Base-by-base conservation (phyloP, 1,284 basidiomycete genomes). In the Tremellales sp. region DNA sequence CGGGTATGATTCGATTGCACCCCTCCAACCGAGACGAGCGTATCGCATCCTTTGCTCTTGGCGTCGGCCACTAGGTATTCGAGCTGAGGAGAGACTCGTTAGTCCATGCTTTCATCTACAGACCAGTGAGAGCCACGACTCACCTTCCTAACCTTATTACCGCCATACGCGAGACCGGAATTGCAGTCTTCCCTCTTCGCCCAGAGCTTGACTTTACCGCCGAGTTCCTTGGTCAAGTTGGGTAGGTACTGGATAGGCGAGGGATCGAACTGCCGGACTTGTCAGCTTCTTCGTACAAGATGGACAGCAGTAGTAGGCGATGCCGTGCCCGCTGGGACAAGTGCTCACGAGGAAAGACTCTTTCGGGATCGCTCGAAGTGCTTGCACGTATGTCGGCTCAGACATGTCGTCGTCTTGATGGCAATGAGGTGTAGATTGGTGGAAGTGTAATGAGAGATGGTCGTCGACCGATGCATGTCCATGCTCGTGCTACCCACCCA, bases 71-170 rank as follows among this genome's bases (percentile, higher is more conserved):
- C 64, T 22, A 65, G 59, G 51, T 62, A 67, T 44, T 65, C 65
- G 43, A 67, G 65, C 60, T 60, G 33, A 6, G 3, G 4, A 43
- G 22, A n/a, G 24, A 10, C 17, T 15, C 29, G 21, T 41, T 8
- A 39, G 23, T 19, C n/a, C 39, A 29, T 23, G 17, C 29, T 7
- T n/a, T 25, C 22, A 11, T 21, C 35, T 25, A 31, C 1, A 21
- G n/a, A 22, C n/a, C 13, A 35, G 19, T 3, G 36, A 47, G n/a
- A 22, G 24, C 12, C 13, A 31, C 26, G 42, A 50, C 52, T 29
- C 44, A 53, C 61, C 58, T 67, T 67, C 35, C 65, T 54, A 41
- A 65, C 64, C 47, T 68, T 68, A 54, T 68, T 68, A n/a, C 65
- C 65, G 21, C 65, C 65, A 46, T 58, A 65, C 12, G 65, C 65